phyloP scores from a whole-genome alignment of 768 basidiomycete genomes.

The Podaxis rugospora region DNA sequence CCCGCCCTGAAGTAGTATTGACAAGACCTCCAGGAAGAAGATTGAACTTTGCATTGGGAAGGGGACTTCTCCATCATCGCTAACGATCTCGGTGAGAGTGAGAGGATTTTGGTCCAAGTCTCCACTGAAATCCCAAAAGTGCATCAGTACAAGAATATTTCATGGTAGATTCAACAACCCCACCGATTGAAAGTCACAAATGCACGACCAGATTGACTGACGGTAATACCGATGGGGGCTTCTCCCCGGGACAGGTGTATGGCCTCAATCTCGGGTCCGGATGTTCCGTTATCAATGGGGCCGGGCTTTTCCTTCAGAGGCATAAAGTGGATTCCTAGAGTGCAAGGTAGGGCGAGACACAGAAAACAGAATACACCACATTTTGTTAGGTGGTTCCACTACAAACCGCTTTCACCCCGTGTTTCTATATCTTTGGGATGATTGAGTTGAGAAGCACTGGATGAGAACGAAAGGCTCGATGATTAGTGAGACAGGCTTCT shows the following conservation, averaged over 20 bases:
- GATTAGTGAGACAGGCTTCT: background rate
- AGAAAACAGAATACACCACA: background rate
- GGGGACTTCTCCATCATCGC: slow-evolving; percentile 7
- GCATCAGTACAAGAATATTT: background rate
- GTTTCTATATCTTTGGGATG: background rate
- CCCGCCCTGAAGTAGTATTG: slow-evolving; percentile 8
- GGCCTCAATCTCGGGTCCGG: slow-evolving; percentile 14
- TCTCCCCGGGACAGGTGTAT: slow-evolving; percentile 17
- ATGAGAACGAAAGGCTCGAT: background rate
- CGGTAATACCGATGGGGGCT: slow-evolving; percentile 24
- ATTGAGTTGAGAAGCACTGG: background rate
- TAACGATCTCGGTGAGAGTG: slow-evolving; percentile 14
- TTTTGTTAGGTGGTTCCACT: background rate
- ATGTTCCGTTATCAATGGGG: slow-evolving; percentile 16
- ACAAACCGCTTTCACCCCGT: background rate
- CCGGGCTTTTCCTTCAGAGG: slow-evolving; percentile 12
- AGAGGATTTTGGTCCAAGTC: slow-evolving; percentile 9
- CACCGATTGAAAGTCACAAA: slow-evolving; percentile 16
- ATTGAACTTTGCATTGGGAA: slow-evolving; percentile 13
- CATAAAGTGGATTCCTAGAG: background rate
- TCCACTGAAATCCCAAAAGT: slow-evolving; percentile 2
- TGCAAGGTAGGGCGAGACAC: background rate
- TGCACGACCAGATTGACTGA: slow-evolving; percentile 7
- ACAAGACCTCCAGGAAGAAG: slow-evolving; percentile 13
- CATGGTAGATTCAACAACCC: background rate